phyloP scores from a whole-genome alignment of 768 basidiomycete genomes.

The Agaricus sinodeliciosus region DNA sequence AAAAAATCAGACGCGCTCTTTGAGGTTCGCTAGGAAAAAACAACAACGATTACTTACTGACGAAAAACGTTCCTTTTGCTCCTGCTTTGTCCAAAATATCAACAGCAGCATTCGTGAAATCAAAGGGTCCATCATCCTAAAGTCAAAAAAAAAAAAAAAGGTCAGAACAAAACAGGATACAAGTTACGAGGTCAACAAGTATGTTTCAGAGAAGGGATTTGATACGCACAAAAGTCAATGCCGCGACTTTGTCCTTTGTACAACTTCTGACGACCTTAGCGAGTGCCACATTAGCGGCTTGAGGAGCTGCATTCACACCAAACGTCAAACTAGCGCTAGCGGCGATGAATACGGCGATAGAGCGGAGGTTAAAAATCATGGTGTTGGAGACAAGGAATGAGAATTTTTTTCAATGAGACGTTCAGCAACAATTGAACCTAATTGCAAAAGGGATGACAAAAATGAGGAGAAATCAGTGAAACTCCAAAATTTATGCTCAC shows the following conservation, averaged over 20 bases:
- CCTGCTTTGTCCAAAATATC: constrained; percentile 20
- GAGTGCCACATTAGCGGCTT: not conserved
- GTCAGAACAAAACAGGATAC: too few species aligned
- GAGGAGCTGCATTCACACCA: not conserved
- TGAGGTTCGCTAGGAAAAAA: not conserved
- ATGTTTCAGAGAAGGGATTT: not conserved
- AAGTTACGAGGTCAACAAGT: not conserved
- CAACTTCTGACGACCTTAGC: constrained; percentile 1
- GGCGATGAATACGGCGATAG: not conserved
- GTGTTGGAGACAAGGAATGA: too few species aligned
- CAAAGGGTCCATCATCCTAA: constrained; percentile 16
- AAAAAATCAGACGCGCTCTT: not conserved
- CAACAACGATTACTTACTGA: constrained; percentile 21
- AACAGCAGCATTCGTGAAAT: constrained; percentile 24
- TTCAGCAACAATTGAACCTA: too few species aligned
- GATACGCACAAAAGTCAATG: constrained; percentile 5
- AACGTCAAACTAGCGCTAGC: not conserved
- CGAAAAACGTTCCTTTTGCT: constrained; percentile 36
- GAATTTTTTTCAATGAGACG: too few species aligned
- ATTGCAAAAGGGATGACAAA: too few species aligned
- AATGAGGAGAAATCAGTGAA: too few species aligned
- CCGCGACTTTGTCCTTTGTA: not conserved
- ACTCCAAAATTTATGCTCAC: too few species aligned
- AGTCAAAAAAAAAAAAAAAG: too few species aligned
- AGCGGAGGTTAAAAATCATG: too few species aligned